Evolutionary conservation across 768 basidiomycete species (phyloP), one percentile per base, ranked within the genome.

Genomic region (Russula abietina): DNA sequence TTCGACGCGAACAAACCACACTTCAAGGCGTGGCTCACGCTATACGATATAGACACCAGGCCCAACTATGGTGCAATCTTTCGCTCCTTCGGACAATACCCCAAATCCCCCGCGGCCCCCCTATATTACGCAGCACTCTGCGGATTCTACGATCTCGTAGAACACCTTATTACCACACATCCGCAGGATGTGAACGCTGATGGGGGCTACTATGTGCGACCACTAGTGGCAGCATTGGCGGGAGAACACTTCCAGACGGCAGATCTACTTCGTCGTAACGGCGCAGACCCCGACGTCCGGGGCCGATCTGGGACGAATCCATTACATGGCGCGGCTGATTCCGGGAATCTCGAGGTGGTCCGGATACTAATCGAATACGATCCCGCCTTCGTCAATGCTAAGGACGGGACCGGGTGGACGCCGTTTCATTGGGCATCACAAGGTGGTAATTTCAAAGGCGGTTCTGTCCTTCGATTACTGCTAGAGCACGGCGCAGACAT

Each of bases 361-460:
- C 7, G 17, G 22, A 14, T 8, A 38, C 19, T 55, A 19, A 4
- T 55, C 38, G 16, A 55, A 16, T 52, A n/a, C 32, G 28, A 17
- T 32, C 33, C 33, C 1, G 51, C 10, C 32, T 10, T 22, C 19
- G 7, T 52, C 32, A 52, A 33, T 5, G 30, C 32, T 6, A 11
- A 4, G 32, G 8, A 22, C 11, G 3, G 1, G 1, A 4, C 0
- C 0, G 32, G n/a, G 3, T 2, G 2, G 1, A 55, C 55, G 4
- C 38, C 55, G n/a, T 45, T 55, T 11, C 33, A 2, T 19, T 24
- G 10, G 33, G 39, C 41, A 30, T 55, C 39, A 11, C 8, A 11
- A 19, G 7, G 10, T 11, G 11, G n/a, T 24, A 0, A 24, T 19
- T 11, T 7, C 32, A 30, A 38, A 12, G 24, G 7, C 14, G 10